Percentiles rank a stretch among this genome's conserved stretches.
These are phyloP conservation scores for Medicago ruthenica DNA, from an alignment of 306 rosid species.

Conservation along the genomic window DNA sequence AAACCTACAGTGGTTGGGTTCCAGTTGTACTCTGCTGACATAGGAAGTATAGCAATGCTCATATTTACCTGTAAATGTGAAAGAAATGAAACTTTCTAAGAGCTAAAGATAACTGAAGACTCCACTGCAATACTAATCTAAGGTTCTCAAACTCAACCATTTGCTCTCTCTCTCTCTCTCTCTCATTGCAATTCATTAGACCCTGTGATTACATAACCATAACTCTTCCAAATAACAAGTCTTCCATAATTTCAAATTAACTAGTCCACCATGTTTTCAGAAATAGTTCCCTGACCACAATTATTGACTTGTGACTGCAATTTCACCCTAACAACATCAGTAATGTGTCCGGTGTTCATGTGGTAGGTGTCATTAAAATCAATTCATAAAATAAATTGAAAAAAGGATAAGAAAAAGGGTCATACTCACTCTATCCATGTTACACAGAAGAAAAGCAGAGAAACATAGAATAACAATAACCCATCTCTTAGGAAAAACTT, in stretches of 20 bases:
- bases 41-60: conserved; percentile 99
- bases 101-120: conserved; percentile 19
- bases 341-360: no score
- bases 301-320: background rate
- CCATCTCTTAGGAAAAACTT: conserved; percentile 88
- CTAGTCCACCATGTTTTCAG: background rate
- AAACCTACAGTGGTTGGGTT: conserved; percentile 89
- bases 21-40: conserved; percentile 96
- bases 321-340: no score
- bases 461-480: conserved; percentile 89
- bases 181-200: no score
- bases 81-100: conserved; percentile 38
- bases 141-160: background rate
- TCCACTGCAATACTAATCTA: background rate
- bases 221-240: background rate
- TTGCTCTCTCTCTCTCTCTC: no score
- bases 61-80: conserved; percentile 78
- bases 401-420: no score
- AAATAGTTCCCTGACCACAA: background rate
- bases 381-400: no score
- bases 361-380: no score
- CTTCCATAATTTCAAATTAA: background rate
- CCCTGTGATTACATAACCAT: no score
- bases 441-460: conserved; percentile 91
- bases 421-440: conserved; percentile 89